Conservation (phyloP, 768 basidiomycete genomes). For the Pleurotus platypus region DNA sequence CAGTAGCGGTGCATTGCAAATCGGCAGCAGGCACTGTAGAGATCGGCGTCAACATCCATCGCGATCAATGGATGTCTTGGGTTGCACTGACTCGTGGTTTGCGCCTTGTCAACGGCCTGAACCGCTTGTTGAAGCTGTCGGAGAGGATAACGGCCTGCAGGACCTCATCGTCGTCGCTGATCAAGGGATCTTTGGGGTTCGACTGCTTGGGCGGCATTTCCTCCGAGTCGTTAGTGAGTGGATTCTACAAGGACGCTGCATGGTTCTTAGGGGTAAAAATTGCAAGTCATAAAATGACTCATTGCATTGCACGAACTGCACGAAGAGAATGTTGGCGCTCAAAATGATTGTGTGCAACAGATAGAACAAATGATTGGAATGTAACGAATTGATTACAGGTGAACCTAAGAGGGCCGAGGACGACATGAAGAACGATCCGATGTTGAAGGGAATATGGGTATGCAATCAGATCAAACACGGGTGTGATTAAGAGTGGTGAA, state of each 20-base stretch:
- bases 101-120: constrained; percentile 83
- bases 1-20: constrained; percentile 90
- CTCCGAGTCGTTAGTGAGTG: too few relatives aligned
- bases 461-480: constrained; percentile 53
- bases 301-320: constrained; percentile 4
- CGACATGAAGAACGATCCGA: constrained; percentile 55
- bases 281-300: constrained; percentile 8
- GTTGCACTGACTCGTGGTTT: constrained; percentile 71
- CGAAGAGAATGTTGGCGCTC: constrained; percentile 1
- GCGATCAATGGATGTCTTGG: constrained; percentile 8
- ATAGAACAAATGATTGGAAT: constrained; percentile 10
- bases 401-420: constrained; percentile 34
- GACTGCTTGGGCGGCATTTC: constrained; percentile 66
- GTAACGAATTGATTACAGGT: constrained; percentile 52
- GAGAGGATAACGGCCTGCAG: constrained; percentile 94
- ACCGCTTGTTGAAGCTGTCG: constrained; percentile 93
- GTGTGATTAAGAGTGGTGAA: constrained; percentile 63
- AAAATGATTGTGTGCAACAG: too few relatives aligned
- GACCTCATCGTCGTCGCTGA: constrained; percentile 76
- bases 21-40: constrained; percentile 80
- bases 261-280: too few relatives aligned
- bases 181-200: constrained; percentile 54
- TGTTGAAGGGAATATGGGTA: constrained; percentile 47
- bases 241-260: too few relatives aligned
- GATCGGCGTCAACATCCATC: constrained; percentile 14